Base-by-base conservation (phyloP, 371 early-diverging fungal species). In the Rhizopus stolonifer region DNA sequence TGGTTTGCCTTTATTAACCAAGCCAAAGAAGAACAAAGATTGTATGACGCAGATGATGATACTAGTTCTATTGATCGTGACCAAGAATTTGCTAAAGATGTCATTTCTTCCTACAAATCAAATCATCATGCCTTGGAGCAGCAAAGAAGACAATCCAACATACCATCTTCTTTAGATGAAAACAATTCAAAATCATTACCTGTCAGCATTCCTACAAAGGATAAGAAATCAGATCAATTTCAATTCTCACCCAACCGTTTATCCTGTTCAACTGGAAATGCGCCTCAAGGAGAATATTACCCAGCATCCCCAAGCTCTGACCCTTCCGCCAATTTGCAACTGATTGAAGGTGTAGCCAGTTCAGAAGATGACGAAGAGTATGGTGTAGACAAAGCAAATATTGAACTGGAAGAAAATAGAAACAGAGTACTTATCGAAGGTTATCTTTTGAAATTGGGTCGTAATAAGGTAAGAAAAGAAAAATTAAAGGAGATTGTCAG, bases 381-480 rank as follows among this genome's bases (percentile, higher is more conserved):
- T 24, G 53, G 62, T 2, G 61, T 56, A 3, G 66, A 65, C 17
- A 63, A 61, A 48, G 60, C 64, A 2, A 67, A 69, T 33, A 64
- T 70, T 1, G 56, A 65, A 22, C 43, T 61, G 15, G 79, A 78
- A 60, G 79, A 70, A 15, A 67, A 58, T 18, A 60, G 68, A 31
- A 78, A 72, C 39, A 52, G 73, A 34, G 86, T 89, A 0, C 58
- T 88, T 1, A 72, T 80, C 32, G 86, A 89, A 58, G 90, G 90
- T 2, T 89, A 89, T 60, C 67, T 89, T 14, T 60, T 81, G 47
- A 87, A 88, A 43, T 73, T 85, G 9, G 83, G 86, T 1, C 74
- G 83, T 18, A 83, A 84, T 58, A 88, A 85, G 69, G 81, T 80
- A 67, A 31, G 21, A 52, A 44, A 9, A 24, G 43, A 44, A 44